Percentiles rank a stretch among this genome's conserved stretches.
Evolutionary conservation across 805 yeast genomes (phyloP).

Genomic region (Ogataea degrootiae): DNA sequence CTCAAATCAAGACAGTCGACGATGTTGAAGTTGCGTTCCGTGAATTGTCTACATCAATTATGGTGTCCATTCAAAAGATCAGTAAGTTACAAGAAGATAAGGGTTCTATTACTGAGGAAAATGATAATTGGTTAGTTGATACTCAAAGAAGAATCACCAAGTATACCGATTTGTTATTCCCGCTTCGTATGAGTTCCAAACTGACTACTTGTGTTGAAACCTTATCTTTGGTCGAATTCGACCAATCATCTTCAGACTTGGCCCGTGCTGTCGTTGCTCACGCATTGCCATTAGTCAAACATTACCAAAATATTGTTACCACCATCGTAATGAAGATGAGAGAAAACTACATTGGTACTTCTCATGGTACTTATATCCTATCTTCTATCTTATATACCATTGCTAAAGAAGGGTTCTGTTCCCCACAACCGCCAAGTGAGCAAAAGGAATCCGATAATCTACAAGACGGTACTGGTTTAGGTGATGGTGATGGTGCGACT

Average conservation of each 20-base stretch:
- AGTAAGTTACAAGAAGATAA: slow-evolving; percentile 33
- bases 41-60: slow-evolving; percentile 49
- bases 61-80: slow-evolving; percentile 64
- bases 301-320: slow-evolving; percentile 49
- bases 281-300: slow-evolving; percentile 57
- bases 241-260: slow-evolving; percentile 31
- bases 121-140: slow-evolving; percentile 63
- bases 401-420: slow-evolving; percentile 82
- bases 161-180: slow-evolving; percentile 34
- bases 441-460: slow-evolving; percentile 56
- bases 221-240: slow-evolving; percentile 35
- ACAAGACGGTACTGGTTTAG: slow-evolving; percentile 93
- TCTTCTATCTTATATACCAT: slow-evolving; percentile 51
- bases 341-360: slow-evolving; percentile 45
- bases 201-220: slow-evolving; percentile 27
- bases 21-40: slow-evolving; percentile 47
- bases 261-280: slow-evolving; percentile 48
- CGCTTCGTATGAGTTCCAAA: slow-evolving; percentile 14
- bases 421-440: slow-evolving; percentile 75
- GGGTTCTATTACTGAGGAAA: slow-evolving; percentile 36
- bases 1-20: slow-evolving; percentile 9
- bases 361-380: slow-evolving; percentile 61
- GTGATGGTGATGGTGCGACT: slow-evolving; percentile 71
- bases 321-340: slow-evolving; percentile 41
- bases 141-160: slow-evolving; percentile 42